Percentiles rank a stretch among this genome's conserved stretches.
phyloP scores from a whole-genome alignment of 495 filamentous ascomycete genomes.

The Xylaria cubensis region DNA sequence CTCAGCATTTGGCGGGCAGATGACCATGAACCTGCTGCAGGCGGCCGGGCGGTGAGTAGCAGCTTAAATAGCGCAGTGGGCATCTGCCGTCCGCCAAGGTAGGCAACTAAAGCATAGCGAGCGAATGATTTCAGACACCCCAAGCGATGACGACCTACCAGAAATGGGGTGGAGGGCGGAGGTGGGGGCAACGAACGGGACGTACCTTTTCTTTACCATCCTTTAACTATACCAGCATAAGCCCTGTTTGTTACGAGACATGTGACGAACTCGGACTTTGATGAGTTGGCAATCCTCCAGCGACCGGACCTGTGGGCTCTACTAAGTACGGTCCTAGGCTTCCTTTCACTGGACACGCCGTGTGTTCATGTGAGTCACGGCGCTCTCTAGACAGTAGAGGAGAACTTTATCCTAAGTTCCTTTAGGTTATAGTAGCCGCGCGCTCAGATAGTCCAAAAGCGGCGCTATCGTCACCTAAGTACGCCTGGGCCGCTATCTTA shows the following conservation, averaged over 20 bases:
- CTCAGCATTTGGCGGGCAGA: constrained; percentile 33
- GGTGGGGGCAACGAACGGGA: constrained; percentile 17
- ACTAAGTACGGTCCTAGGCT: not conserved
- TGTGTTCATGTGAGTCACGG: constrained; percentile 27
- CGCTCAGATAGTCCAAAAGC: constrained; percentile 13
- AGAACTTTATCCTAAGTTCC: not conserved
- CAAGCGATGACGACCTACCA: constrained; percentile 25
- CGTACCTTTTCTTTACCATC: constrained; percentile 22
- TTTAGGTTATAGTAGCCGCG: constrained; percentile 10
- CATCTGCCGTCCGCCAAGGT: constrained; percentile 23
- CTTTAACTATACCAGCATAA: constrained; percentile 2
- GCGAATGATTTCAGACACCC: constrained; percentile 22
- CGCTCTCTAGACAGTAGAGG: constrained; percentile 3
- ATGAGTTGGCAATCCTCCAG: constrained; percentile 28
- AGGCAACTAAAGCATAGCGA: constrained; percentile 20
- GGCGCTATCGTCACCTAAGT: constrained; percentile 10
- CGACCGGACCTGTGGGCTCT: constrained; percentile 22
- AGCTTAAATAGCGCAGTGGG: constrained; percentile 26
- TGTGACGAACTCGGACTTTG: constrained; percentile 29
- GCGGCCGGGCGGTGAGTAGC: constrained; percentile 29
- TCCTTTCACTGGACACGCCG: constrained; percentile 6
- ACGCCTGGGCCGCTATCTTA: constrained; percentile 8
- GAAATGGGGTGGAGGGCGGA: constrained; percentile 19
- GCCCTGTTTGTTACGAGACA: constrained; percentile 29
- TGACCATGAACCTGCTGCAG: constrained; percentile 29